Evolutionary conservation across 2,329 filamentous ascomycete genomes (phyloP).

Genomic region (Sporothrix euskadiensis): DNA sequence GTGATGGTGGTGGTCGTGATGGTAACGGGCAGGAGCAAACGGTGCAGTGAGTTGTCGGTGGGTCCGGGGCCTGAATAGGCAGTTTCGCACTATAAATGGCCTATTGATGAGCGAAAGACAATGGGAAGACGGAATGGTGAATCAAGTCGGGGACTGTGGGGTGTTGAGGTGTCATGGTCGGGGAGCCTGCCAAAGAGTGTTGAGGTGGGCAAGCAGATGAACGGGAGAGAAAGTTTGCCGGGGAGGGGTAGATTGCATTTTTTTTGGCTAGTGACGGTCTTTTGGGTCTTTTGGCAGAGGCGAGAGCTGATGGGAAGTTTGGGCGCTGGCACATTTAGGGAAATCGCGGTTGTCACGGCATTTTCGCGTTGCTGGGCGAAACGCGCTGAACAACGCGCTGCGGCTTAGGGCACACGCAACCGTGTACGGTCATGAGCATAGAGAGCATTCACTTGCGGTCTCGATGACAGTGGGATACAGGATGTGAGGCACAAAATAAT

Average conservation of each 20-base stretch:
- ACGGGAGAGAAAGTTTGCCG: background rate
- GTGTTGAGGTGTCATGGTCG: background rate
- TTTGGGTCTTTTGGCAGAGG: background rate
- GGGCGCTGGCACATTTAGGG: background rate
- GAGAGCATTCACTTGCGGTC: background rate
- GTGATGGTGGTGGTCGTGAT: background rate
- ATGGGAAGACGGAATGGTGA: background rate
- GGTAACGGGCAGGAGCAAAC: background rate
- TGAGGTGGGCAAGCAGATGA: background rate
- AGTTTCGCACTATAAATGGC: background rate
- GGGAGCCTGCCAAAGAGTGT: background rate
- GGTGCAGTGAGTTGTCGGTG: background rate
- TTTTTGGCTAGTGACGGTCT: background rate
- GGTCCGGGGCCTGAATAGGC: background rate
- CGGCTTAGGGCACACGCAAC: too few relatives aligned
- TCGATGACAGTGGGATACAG: background rate
- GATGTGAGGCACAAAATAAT: background rate
- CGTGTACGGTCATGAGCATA: background rate
- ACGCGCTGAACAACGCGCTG: background rate
- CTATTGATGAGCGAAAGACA: background rate
- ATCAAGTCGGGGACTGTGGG: background rate
- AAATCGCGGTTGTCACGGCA: background rate
- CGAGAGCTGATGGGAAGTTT: background rate
- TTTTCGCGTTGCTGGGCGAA: background rate
- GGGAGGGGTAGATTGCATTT: background rate